phyloP scores from a whole-genome alignment of 108 stramenopile species.

The Parietichytrium sp. region DNA sequence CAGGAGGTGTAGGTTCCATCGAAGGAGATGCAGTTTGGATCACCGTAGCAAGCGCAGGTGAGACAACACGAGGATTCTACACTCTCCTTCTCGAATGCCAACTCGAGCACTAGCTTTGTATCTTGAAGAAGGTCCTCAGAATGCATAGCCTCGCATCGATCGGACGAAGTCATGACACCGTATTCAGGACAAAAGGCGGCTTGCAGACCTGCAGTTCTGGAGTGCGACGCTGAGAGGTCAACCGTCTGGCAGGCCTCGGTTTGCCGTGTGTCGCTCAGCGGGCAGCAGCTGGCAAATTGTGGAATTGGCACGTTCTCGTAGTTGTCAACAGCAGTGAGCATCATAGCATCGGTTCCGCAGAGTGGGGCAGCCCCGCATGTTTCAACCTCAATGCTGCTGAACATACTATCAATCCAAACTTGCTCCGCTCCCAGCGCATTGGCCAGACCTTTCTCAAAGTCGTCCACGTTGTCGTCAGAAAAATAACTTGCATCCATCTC shows the following conservation, averaged over 20 bases:
- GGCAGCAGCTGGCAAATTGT: background rate
- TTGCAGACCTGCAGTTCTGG: background rate
- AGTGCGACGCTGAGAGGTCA: background rate
- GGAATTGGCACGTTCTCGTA: background rate
- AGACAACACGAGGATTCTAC: background rate
- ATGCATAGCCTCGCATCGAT: background rate
- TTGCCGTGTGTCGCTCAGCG: background rate
- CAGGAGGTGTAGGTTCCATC: slow-evolving; percentile 20
- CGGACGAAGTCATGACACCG: background rate
- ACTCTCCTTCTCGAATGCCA: background rate
- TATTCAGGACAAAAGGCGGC: background rate
- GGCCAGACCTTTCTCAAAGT: too few species aligned
- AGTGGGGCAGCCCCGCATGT: slow-evolving; percentile 7
- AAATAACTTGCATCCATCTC: too few species aligned
- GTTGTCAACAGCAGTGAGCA: background rate
- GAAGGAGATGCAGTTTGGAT: slow-evolving; percentile 29
- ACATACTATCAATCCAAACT: too few species aligned
- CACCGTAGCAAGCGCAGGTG: slow-evolving; percentile 31
- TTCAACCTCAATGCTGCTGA: slow-evolving; percentile 9
- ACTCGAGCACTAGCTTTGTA: background rate
- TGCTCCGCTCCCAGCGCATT: too few species aligned
- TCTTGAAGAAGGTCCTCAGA: background rate
- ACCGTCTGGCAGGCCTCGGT: background rate
- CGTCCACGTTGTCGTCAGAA: too few species aligned
- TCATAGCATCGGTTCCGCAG: background rate